Conservation (phyloP, 2,329 filamentous ascomycete species). For the Ophiostoma novo-ulmi region DNA sequence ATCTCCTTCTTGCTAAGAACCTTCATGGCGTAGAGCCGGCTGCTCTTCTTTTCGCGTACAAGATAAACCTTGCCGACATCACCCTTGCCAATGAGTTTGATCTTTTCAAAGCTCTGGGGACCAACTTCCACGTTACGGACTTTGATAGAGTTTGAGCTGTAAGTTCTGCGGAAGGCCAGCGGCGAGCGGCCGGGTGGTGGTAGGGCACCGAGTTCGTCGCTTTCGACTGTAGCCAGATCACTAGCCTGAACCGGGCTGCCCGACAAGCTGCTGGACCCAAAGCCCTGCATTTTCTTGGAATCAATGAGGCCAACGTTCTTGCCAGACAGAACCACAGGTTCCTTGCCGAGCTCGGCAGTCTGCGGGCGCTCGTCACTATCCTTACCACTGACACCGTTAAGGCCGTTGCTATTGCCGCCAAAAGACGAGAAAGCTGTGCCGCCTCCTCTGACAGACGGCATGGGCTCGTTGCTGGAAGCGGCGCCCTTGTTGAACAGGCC, state of each 20-base stretch:
- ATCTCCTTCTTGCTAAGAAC: slow-evolving; percentile 98
- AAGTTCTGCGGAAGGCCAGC: slow-evolving; percentile 83
- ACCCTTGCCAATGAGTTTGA: slow-evolving; percentile 97
- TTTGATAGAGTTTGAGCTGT: slow-evolving; percentile 99
- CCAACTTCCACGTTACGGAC: slow-evolving; percentile 94
- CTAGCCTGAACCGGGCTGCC: slow-evolving; percentile 29
- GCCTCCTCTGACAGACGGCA: slow-evolving; percentile 2
- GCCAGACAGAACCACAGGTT: slow-evolving; percentile 59
- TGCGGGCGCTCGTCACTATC: slow-evolving; percentile 62
- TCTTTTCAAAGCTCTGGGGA: slow-evolving; percentile 96
- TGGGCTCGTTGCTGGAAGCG: background rate
- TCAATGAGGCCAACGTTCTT: slow-evolving; percentile 46
- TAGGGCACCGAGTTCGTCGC: slow-evolving; percentile 55
- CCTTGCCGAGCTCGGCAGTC: slow-evolving; percentile 81
- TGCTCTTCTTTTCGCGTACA: slow-evolving; percentile 96
- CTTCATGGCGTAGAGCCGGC: slow-evolving; percentile 95
- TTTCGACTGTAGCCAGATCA: slow-evolving; percentile 35
- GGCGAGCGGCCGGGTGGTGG: slow-evolving; percentile 63
- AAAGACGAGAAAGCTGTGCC: background rate
- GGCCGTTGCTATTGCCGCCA: background rate
- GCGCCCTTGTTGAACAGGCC: slow-evolving; percentile 69
- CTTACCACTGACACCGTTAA: slow-evolving; percentile 16
- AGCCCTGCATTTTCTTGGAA: slow-evolving; percentile 38
- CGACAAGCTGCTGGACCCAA: slow-evolving; percentile 20
- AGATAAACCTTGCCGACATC: slow-evolving; percentile 98